phyloP scores from a whole-genome alignment of 148 eudicot species.

The Camellia lanceoleosa region DNA sequence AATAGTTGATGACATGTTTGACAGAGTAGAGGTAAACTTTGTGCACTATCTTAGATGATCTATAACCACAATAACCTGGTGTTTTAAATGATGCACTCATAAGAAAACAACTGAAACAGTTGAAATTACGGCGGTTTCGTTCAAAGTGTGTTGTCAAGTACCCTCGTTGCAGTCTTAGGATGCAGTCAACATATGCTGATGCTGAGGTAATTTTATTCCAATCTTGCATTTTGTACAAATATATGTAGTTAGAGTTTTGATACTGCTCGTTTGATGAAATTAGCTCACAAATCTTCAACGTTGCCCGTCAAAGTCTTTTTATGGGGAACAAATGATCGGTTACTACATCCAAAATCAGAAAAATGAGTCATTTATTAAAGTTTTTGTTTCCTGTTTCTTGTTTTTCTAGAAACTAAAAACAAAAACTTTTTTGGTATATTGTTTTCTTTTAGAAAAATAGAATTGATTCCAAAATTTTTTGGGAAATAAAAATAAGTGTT shows the following conservation, averaged over 20 bases:
- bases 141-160: conserved; percentile 86
- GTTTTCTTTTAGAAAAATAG: no score
- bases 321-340: neutral
- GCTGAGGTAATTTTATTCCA: conserved; percentile 61
- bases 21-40: conserved; percentile 72
- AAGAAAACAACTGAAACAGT: conserved; percentile 34
- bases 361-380: neutral
- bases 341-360: neutral
- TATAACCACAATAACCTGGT: neutral
- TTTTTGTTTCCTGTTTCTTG: no score
- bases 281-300: neutral
- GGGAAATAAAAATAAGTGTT: no score
- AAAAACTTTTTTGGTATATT: no score
- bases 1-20: conserved; percentile 97
- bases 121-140: conserved; percentile 83
- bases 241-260: conserved; percentile 15
- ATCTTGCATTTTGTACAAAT: neutral
- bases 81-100: conserved; percentile 11
- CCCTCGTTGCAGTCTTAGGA: conserved; percentile 88
- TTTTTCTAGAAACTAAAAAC: no score
- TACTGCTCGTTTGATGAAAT: neutral
- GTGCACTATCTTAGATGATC: neutral
- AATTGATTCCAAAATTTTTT: no score
- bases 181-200: conserved; percentile 84
- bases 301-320: neutral